phyloP scores from a whole-genome alignment of 352 stramenopile species.

The Globisporangium paroecandrum region DNA sequence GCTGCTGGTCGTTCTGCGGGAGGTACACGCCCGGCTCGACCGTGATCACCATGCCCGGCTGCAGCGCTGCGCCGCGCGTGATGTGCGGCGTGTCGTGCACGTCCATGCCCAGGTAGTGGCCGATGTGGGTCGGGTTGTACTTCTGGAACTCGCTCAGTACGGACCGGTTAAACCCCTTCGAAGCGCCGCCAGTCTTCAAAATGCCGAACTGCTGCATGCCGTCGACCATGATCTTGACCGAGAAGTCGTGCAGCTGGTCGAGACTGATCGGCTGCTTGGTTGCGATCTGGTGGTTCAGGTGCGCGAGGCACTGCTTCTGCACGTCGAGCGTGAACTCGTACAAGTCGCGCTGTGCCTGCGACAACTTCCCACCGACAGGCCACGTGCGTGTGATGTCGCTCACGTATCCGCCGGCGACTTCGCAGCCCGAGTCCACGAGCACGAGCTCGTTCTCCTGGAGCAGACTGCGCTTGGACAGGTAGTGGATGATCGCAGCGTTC shows the following conservation, averaged over 20 bases:
- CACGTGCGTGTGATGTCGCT: slow-evolving; percentile 85
- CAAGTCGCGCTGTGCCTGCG: slow-evolving; percentile 45
- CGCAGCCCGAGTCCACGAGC: slow-evolving; percentile 81
- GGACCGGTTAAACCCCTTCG: slow-evolving; percentile 23
- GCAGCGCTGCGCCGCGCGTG: slow-evolving; percentile 47
- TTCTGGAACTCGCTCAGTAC: slow-evolving; percentile 60
- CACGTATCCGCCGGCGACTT: slow-evolving; percentile 73
- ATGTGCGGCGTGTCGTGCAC: slow-evolving; percentile 79
- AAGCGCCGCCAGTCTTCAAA: slow-evolving; percentile 26
- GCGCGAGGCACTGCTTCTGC: slow-evolving; percentile 65
- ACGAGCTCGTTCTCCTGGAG: slow-evolving; percentile 64
- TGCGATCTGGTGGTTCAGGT: slow-evolving; percentile 46
- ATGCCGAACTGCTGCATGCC: slow-evolving; percentile 64
- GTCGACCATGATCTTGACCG: slow-evolving; percentile 66
- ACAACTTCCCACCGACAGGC: slow-evolving; percentile 48
- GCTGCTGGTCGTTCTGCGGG: slow-evolving; percentile 59
- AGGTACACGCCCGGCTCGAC: slow-evolving; percentile 83
- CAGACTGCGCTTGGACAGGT: slow-evolving; percentile 68
- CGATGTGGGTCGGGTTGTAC: slow-evolving; percentile 86
- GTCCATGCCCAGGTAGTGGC: slow-evolving; percentile 83
- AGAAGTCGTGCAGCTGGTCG: slow-evolving; percentile 74
- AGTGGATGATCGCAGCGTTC: slow-evolving; percentile 85
- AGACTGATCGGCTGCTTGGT: slow-evolving; percentile 51
- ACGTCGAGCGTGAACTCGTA: slow-evolving; percentile 80
- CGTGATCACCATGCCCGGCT: slow-evolving; percentile 78